Evolutionary conservation across 768 basidiomycete genomes (phyloP).

Genomic region (Dioszegia hungarica): DNA sequence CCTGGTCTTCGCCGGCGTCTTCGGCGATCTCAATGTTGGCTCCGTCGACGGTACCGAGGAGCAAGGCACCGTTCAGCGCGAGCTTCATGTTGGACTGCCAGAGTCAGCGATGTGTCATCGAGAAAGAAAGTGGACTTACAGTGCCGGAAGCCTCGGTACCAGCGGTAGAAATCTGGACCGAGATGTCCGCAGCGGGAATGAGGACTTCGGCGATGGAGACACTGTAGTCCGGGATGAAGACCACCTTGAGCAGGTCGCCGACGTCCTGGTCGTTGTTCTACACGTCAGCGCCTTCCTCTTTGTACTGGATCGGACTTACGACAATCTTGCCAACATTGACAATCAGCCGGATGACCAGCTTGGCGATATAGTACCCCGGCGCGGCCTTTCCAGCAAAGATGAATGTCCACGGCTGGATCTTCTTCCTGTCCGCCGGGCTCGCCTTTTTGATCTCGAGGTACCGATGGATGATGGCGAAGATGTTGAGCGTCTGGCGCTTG

Average conservation of each 20-base stretch:
- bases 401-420: slow-evolving; percentile 67
- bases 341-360: slow-evolving; percentile 89
- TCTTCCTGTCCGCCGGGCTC: slow-evolving; percentile 71
- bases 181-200: slow-evolving; percentile 75
- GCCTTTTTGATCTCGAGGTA: slow-evolving; percentile 77
- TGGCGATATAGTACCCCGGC: slow-evolving; percentile 82
- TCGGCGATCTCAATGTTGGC: slow-evolving; percentile 52
- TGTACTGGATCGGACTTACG: slow-evolving; percentile 25
- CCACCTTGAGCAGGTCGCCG: slow-evolving; percentile 70
- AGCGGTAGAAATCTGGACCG: slow-evolving; percentile 94
- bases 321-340: slow-evolving; percentile 78
- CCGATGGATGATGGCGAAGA: slow-evolving; percentile 62
- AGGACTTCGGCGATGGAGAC: slow-evolving; percentile 50
- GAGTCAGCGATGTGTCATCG: slow-evolving; percentile 63
- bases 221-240: slow-evolving; percentile 93
- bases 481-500: slow-evolving; percentile 89
- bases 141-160: slow-evolving; percentile 69
- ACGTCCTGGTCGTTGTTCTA: slow-evolving; percentile 75
- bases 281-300: too few species aligned
- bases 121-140: slow-evolving; percentile 24
- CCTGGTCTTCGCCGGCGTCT: slow-evolving; percentile 59
- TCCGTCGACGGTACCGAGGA: slow-evolving; percentile 82
- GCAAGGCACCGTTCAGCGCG: slow-evolving; percentile 67
- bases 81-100: slow-evolving; percentile 60
- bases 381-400: slow-evolving; percentile 98